These are phyloP conservation scores for Neopestalotiopsis sp. DNA, from an alignment of 2,329 filamentous ascomycete genomes.

Conservation along the genomic window DNA sequence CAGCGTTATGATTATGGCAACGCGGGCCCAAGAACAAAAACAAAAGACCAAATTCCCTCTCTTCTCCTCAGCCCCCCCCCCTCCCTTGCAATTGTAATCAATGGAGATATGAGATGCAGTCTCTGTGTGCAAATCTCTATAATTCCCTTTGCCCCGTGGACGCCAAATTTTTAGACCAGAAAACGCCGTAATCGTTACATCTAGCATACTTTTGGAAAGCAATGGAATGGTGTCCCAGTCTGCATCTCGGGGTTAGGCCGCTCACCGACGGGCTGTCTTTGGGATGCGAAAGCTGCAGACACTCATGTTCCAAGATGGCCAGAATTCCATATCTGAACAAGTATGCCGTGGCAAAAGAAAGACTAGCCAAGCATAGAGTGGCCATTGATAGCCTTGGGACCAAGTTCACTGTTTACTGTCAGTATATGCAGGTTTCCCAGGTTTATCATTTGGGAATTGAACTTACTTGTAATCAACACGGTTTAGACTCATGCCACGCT, in stretches of 20 bases:
- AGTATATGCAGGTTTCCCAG: constrained; percentile 22
- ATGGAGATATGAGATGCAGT: background rate
- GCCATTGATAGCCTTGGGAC: constrained; percentile 57
- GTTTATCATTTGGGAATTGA: background rate
- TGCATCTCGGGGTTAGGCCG: no score
- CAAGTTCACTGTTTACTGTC: constrained; percentile 48
- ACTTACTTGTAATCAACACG: constrained; percentile 67
- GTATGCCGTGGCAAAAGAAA: background rate
- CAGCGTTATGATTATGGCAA: no score
- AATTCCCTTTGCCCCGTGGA: background rate
- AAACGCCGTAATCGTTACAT: background rate
- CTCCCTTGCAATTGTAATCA: background rate
- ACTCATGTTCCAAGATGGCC: background rate
- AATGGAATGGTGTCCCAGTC: background rate
- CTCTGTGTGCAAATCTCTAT: background rate
- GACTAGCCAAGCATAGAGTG: constrained; percentile 57
- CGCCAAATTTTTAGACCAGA: background rate
- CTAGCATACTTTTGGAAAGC: background rate
- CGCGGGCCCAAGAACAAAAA: no score
- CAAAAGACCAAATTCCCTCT: no score
- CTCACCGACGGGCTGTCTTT: no score
- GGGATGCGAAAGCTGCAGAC: no score
- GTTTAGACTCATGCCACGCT: constrained; percentile 61
- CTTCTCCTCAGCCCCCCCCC: background rate
- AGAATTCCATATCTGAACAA: background rate